Evolutionary conservation across 441 rosid genomes (phyloP), one percentile per base, ranked within the genome.

Genomic region (Viola pubescens): DNA sequence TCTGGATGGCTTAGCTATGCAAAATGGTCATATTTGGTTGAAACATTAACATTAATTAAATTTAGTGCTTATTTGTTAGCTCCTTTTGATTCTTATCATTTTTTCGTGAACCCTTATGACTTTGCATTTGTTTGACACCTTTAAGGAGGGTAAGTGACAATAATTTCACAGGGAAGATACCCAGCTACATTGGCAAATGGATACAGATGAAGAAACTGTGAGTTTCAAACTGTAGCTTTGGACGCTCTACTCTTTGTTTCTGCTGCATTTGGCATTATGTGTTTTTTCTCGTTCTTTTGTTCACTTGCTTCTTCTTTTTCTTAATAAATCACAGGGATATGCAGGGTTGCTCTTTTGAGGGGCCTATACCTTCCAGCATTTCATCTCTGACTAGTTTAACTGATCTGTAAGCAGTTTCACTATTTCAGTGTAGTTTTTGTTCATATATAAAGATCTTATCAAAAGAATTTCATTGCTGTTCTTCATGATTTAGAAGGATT

Each of bases 121-220:
- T 37, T 52, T 51, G 56, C 62, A 45, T 70, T 55, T 14, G 44
- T 71, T 48, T 59, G 19, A 54, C 52, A 34, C 5, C 48, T 48
- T 38, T 19, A 62, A 91, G 96, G 85, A 83, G 96, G 81, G 74
- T 88, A 71, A 86, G 70, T 65, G 96, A 83, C 70, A 87, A 78
- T 60, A 79, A 76, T 62, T 83, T 91, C 70, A 69, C 82, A 11
- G 96, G 98, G 39, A 62, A 66, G 75, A 71, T 91, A 70, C 98
- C 95, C 40, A 76, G 54, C 62, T 83, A 83, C 64, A 83, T 91
- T 62, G 58, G 85, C 45, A 80, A 81, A 5, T 88, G 85, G 96
- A 81, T 75, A 59, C 56, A 70, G 40, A 69, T 91, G 40, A 56
- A 75, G 66, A 91, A 82, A 79, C 77, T 88, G 98, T 91, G 74